A percentile compares a stretch with the other conserved stretches of the same genome.
These are phyloP conservation scores for Coemansia sp. DNA, from an alignment of 192 early-diverging fungal genomes.

Conservation along the genomic window DNA sequence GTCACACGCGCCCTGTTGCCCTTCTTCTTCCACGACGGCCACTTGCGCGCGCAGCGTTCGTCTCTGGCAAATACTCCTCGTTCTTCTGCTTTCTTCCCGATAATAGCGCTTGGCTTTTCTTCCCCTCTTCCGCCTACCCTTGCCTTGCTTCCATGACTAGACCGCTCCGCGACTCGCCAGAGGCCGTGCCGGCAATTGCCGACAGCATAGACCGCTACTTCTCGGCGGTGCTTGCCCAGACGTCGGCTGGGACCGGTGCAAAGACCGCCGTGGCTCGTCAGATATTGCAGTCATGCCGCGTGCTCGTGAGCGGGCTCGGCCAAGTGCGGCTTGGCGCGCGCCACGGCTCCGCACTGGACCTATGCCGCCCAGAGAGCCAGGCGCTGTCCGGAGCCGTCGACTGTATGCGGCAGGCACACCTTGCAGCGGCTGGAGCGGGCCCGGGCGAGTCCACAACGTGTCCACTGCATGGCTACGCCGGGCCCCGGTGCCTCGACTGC, in stretches of 20 bases:
- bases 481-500: background rate
- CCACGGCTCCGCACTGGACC: background rate
- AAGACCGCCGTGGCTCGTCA: conserved; percentile 12
- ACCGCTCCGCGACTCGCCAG: background rate
- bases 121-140: background rate
- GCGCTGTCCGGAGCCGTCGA: conserved; percentile 8
- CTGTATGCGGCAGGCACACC: conserved; percentile 10
- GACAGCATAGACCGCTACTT: background rate
- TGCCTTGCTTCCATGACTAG: background rate
- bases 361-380: conserved; percentile 13
- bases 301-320: conserved; percentile 21
- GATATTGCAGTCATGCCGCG: conserved; percentile 29
- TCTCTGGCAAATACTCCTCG: too few species aligned
- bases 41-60: too few species aligned
- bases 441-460: background rate
- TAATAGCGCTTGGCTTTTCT: too few species aligned
- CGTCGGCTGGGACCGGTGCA: background rate
- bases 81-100: too few species aligned
- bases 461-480: background rate
- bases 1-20: too few species aligned
- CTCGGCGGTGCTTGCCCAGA: background rate
- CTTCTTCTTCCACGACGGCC: too few species aligned
- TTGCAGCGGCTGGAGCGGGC: background rate
- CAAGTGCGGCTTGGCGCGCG: conserved; percentile 4
- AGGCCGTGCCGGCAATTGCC: background rate